Conservation (phyloP, 371 early-diverging fungal genomes). For the Syncephalis fuscata region DNA sequence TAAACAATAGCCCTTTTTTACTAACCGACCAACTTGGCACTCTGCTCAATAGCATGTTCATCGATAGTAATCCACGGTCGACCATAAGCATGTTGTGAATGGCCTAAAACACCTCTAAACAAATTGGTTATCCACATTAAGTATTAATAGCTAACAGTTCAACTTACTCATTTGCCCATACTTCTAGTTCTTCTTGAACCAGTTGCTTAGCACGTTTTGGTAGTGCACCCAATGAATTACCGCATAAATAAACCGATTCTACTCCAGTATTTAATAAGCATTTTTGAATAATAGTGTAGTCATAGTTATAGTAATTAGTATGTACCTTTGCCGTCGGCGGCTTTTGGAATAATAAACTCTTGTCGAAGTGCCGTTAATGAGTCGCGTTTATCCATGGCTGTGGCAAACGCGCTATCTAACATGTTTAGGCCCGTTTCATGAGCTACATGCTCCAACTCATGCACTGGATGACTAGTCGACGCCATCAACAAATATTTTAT, state of each 20-base stretch:
- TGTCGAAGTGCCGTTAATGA: constrained; percentile 28
- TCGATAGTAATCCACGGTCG: constrained; percentile 88
- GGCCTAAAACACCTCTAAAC: constrained; percentile 65
- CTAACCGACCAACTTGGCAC: constrained; percentile 64
- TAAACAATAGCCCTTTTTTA: not conserved
- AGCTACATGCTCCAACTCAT: constrained; percentile 3
- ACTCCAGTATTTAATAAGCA: constrained; percentile 15
- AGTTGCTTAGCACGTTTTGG: constrained; percentile 47
- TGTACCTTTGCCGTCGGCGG: constrained; percentile 16
- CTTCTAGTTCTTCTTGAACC: constrained; percentile 76
- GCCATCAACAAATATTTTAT: no score
- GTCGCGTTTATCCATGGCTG: constrained; percentile 35
- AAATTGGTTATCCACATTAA: not conserved
- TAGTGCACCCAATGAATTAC: constrained; percentile 85
- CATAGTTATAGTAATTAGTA: constrained; percentile 6
- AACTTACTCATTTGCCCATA: constrained; percentile 41
- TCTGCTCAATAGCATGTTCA: constrained; percentile 47
- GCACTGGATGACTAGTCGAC: no score
- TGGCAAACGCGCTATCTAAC: constrained; percentile 24
- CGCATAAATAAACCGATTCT: constrained; percentile 66
- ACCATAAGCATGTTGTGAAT: constrained; percentile 59
- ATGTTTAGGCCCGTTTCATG: constrained; percentile 2
- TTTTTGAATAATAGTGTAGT: not conserved
- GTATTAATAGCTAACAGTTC: not conserved
- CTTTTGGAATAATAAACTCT: constrained; percentile 51